Evolutionary conservation across 352 stramenopile genomes (phyloP).

Genomic region (Pythium sukuiense): DNA sequence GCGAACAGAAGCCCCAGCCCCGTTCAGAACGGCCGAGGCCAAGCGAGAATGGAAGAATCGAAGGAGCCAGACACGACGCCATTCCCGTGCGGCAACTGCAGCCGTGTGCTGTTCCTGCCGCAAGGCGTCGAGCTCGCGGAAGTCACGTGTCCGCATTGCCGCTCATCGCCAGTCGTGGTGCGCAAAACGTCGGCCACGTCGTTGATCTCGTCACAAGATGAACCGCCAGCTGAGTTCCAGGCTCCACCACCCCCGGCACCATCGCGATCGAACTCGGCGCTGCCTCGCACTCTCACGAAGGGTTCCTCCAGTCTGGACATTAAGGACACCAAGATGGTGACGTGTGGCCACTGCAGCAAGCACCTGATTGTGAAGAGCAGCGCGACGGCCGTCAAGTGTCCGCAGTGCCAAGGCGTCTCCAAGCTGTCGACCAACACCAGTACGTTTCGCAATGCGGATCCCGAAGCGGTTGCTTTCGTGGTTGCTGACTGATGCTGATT

Average conservation of each 20-base stretch:
- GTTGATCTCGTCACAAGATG: slow-evolving; percentile 24
- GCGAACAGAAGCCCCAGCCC: too few species aligned
- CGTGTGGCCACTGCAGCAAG: slow-evolving; percentile 82
- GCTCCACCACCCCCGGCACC: background rate
- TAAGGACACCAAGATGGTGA: slow-evolving; percentile 83
- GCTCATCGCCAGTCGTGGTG: slow-evolving; percentile 50
- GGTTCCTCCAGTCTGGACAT: slow-evolving; percentile 45
- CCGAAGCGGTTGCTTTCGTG: background rate
- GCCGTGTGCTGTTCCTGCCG: slow-evolving; percentile 44
- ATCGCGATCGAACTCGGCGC: background rate
- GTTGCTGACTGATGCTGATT: slow-evolving; percentile 8
- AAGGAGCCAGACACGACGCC: slow-evolving; percentile 7
- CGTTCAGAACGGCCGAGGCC: background rate
- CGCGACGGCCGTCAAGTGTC: slow-evolving; percentile 79
- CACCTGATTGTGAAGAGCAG: slow-evolving; percentile 82
- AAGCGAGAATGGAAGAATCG: background rate
- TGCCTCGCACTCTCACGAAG: background rate
- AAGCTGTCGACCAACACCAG: slow-evolving; percentile 83
- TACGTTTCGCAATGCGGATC: slow-evolving; percentile 36
- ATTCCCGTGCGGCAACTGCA: slow-evolving; percentile 58
- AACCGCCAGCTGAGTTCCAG: background rate
- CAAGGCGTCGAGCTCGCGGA: slow-evolving; percentile 42
- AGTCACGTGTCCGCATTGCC: slow-evolving; percentile 70
- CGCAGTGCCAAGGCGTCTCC: slow-evolving; percentile 75
- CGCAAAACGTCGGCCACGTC: background rate